Conservation (phyloP, 2,329 filamentous ascomycete genomes). For the Intubia oerlemansii region DNA sequence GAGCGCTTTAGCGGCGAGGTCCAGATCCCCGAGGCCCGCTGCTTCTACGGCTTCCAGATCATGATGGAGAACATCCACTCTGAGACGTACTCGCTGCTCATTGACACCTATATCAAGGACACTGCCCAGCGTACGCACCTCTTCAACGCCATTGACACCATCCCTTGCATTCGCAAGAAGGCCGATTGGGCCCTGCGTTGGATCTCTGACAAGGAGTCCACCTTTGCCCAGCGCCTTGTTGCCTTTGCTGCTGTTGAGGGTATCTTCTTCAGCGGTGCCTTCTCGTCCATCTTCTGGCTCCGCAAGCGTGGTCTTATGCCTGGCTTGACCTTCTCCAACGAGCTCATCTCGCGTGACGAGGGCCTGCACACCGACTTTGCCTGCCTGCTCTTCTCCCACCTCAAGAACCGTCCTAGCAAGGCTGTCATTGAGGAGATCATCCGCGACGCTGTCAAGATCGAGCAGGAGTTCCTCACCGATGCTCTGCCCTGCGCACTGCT, state of each 20-base stretch:
- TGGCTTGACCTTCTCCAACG: slow-evolving; percentile 96
- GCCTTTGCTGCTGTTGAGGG: slow-evolving; percentile 96
- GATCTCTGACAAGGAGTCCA: slow-evolving; percentile 86
- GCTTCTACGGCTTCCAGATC: slow-evolving; percentile 99
- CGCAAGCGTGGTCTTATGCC: slow-evolving; percentile 99
- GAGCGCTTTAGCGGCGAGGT: slow-evolving; percentile 96
- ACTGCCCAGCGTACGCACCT: slow-evolving; percentile 81
- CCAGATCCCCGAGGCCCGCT: slow-evolving; percentile 91
- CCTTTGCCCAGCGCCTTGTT: slow-evolving; percentile 85
- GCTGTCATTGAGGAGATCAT: slow-evolving; percentile 72
- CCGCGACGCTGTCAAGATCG: slow-evolving; percentile 78
- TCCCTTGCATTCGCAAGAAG: slow-evolving; percentile 96
- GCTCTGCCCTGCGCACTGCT: slow-evolving; percentile 82
- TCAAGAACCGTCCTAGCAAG: slow-evolving; percentile 76
- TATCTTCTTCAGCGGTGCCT: slow-evolving; percentile 98
- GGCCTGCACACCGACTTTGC: slow-evolving; percentile 99
- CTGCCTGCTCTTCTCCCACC: slow-evolving; percentile 90
- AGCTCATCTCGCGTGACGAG: slow-evolving; percentile 98
- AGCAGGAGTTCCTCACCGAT: slow-evolving; percentile 96
- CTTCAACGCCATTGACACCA: slow-evolving; percentile 97
- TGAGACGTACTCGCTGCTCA: slow-evolving; percentile 96
- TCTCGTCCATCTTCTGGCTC: slow-evolving; percentile 98
- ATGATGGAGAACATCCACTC: slow-evolving; percentile 99
- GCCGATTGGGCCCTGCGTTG: slow-evolving; percentile 92
- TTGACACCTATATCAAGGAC: slow-evolving; percentile 99